A percentile compares a stretch with the other conserved stretches of the same genome.
phyloP scores from a whole-genome alignment of 345 rosid species.

The Passiflora organensis region DNA sequence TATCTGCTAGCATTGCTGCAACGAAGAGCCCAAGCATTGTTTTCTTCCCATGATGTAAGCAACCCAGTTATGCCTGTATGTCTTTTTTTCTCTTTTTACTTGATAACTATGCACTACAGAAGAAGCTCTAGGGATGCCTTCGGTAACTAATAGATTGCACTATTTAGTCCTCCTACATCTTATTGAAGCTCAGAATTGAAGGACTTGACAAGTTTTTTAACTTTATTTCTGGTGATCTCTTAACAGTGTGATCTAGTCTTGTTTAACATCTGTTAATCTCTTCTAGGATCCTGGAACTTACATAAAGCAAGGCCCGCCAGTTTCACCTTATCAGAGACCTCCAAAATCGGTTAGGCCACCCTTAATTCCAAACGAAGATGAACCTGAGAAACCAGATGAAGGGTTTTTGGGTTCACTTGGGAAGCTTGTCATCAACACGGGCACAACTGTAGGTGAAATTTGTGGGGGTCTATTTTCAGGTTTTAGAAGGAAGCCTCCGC shows the following conservation, averaged over 20 bases:
- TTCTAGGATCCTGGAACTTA: constrained; percentile 42
- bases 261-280: constrained; percentile 1
- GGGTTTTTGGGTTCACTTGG: constrained; percentile 72
- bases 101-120: too few species aligned
- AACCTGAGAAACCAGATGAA: constrained; percentile 54
- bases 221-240: too few species aligned
- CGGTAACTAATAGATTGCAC: too few species aligned
- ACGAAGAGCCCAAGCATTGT: constrained; percentile 51
- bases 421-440: constrained; percentile 59
- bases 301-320: constrained; percentile 32
- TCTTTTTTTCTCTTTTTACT: too few species aligned
- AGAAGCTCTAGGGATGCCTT: too few species aligned
- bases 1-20: constrained; percentile 88
- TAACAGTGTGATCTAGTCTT: neutral
- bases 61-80: neutral
- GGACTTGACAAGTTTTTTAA: too few species aligned
- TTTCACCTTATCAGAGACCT: constrained; percentile 65
- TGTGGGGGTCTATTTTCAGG: constrained; percentile 43
- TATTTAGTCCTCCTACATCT: too few species aligned
- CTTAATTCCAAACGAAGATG: constrained; percentile 59
- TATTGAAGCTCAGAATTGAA: too few species aligned
- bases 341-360: constrained; percentile 61
- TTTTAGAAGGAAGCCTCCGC: constrained; percentile 36
- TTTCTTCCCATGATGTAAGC: constrained; percentile 58
- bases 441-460: constrained; percentile 59